These are phyloP conservation scores for Schoenoplectus tabernaemontani DNA, from an alignment of 202 grass and related monocot species.

Conservation along the genomic window DNA sequence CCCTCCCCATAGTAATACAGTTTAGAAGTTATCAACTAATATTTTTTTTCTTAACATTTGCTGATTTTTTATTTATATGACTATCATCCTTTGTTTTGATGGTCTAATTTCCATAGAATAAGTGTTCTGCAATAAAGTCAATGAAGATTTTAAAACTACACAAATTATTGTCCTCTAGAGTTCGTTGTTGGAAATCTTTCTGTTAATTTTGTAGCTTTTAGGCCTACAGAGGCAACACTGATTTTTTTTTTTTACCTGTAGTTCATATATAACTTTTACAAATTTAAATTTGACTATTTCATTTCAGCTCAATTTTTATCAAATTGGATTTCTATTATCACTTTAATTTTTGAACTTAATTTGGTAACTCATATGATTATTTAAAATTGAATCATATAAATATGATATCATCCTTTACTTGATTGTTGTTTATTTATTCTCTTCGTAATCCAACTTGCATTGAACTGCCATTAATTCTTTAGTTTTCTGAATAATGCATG, in stretches of 20 bases:
- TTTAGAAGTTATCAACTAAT: neutral
- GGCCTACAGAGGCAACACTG: no score
- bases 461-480: neutral
- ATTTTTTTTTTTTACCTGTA: no score
- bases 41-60: neutral
- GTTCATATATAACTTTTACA: neutral
- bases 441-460: neutral
- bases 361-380: neutral
- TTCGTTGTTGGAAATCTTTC: neutral
- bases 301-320: neutral
- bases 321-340: neutral
- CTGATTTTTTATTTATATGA: neutral
- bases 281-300: neutral
- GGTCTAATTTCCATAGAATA: neutral
- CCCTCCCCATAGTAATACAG: neutral
- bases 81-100: neutral
- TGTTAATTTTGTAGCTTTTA: neutral
- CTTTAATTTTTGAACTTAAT: neutral
- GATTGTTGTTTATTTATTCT: neutral
- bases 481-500: neutral
- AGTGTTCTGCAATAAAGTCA: neutral
- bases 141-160: neutral
- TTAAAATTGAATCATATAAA: neutral
- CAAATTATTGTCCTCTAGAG: neutral
- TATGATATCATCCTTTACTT: neutral